phyloP scores from a whole-genome alignment of 768 basidiomycete species.

The Asterophora lycoperdoides region DNA sequence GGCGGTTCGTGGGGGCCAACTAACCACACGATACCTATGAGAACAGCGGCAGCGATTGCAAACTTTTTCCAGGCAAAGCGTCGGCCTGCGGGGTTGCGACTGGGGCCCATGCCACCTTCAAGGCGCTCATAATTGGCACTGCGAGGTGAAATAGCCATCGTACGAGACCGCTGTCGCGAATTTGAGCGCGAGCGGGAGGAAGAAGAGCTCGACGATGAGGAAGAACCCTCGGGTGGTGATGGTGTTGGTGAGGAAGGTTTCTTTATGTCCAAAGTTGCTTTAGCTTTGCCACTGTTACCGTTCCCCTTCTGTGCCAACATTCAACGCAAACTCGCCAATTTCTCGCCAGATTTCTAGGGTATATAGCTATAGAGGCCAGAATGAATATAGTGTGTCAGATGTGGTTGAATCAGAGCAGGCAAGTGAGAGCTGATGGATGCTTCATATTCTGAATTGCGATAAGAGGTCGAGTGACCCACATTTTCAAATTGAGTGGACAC shows the following conservation, averaged over 20 bases:
- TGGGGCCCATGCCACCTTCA: slow-evolving; percentile 56
- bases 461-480: too few species aligned
- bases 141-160: slow-evolving; percentile 30
- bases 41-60: slow-evolving; percentile 49
- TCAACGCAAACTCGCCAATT: too few species aligned
- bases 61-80: slow-evolving; percentile 64
- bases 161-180: slow-evolving; percentile 1
- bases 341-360: too few species aligned
- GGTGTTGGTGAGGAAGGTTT: background rate
- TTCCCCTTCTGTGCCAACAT: too few species aligned
- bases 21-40: slow-evolving; percentile 62
- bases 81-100: slow-evolving; percentile 21
- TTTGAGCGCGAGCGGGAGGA: background rate
- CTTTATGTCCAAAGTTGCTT: too few species aligned
- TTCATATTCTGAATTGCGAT: too few species aligned
- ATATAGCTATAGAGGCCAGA: too few species aligned
- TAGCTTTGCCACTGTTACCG: too few species aligned
- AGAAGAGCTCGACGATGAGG: slow-evolving; percentile 6
- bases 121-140: slow-evolving; percentile 54
- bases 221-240: background rate
- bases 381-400: too few species aligned
- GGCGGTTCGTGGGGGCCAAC: slow-evolving; percentile 46
- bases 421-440: too few species aligned
- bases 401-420: too few species aligned
- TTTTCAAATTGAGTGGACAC: too few species aligned